These are phyloP conservation scores for Starmerella kuoi DNA, from an alignment of 805 yeast genomes.

Conservation along the genomic window DNA sequence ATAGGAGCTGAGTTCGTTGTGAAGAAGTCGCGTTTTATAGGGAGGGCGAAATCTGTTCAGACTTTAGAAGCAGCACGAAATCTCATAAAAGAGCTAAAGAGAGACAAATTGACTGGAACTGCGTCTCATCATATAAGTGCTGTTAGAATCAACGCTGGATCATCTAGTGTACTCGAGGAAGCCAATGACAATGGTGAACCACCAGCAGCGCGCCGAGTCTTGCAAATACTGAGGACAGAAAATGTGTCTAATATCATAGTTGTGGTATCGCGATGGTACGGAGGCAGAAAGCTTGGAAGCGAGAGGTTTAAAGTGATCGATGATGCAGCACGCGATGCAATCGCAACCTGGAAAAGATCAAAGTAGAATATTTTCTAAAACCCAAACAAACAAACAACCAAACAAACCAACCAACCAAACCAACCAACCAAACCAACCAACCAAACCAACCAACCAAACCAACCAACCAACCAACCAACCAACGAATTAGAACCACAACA, in stretches of 20 bases:
- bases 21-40: constrained; percentile 57
- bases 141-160: constrained; percentile 42
- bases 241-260: constrained; percentile 44
- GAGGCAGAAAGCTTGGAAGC: constrained; percentile 64
- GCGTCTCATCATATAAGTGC: constrained; percentile 72
- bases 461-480: too few species aligned
- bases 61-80: constrained; percentile 34
- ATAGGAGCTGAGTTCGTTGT: constrained; percentile 28
- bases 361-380: too few species aligned
- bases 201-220: constrained; percentile 54
- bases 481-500: too few species aligned
- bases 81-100: constrained; percentile 28
- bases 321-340: constrained; percentile 42
- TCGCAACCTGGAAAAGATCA: constrained; percentile 26
- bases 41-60: constrained; percentile 37
- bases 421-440: too few species aligned
- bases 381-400: too few species aligned
- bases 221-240: constrained; percentile 42
- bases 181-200: constrained; percentile 59
- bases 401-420: too few species aligned
- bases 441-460: too few species aligned
- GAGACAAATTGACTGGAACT: constrained; percentile 37
- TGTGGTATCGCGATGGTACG: constrained; percentile 72
- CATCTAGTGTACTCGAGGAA: constrained; percentile 39
- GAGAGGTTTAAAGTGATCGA: constrained; percentile 58